Conservation (phyloP, 805 yeast genomes). For the Candida hispaniensis region DNA sequence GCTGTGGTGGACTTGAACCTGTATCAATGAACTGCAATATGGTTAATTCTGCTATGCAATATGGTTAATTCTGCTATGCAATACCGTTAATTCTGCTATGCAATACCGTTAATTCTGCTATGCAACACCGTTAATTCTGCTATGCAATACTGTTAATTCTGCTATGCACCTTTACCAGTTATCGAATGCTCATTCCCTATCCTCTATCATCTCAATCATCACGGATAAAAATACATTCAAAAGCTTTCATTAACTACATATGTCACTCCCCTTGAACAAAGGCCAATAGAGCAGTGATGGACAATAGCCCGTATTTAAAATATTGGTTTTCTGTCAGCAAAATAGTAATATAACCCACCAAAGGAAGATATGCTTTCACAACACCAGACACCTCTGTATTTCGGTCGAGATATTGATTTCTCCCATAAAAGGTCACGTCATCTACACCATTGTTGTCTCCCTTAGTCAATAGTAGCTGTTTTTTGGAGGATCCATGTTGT, state of each 20-base stretch:
- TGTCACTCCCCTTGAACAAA: constrained; percentile 47
- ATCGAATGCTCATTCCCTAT: too few relatives aligned
- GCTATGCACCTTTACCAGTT: too few relatives aligned
- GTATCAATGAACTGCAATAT: too few relatives aligned
- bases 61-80: too few relatives aligned
- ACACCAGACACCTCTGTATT: constrained; percentile 67
- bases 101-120: too few relatives aligned
- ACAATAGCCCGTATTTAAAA: constrained; percentile 69
- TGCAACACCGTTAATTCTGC: too few relatives aligned
- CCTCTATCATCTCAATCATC: constrained; percentile 16
- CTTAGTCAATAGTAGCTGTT: constrained; percentile 76
- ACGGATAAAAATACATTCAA: background rate
- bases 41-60: too few relatives aligned
- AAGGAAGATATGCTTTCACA: constrained; percentile 87
- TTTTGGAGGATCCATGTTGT: constrained; percentile 43
- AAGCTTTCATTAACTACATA: background rate
- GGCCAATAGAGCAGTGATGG: constrained; percentile 59
- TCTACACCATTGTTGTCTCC: constrained; percentile 94
- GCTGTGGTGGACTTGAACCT: too few relatives aligned
- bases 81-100: too few relatives aligned
- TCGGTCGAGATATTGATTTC: constrained; percentile 66
- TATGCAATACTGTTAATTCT: too few relatives aligned
- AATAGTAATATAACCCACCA: constrained; percentile 82
- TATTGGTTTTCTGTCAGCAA: constrained; percentile 80
- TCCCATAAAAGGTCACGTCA: constrained; percentile 73